Evolutionary conservation across 345 rosid genomes (phyloP), one percentile per base, ranked within the genome.

Genomic region (Moricandia arvensis): DNA sequence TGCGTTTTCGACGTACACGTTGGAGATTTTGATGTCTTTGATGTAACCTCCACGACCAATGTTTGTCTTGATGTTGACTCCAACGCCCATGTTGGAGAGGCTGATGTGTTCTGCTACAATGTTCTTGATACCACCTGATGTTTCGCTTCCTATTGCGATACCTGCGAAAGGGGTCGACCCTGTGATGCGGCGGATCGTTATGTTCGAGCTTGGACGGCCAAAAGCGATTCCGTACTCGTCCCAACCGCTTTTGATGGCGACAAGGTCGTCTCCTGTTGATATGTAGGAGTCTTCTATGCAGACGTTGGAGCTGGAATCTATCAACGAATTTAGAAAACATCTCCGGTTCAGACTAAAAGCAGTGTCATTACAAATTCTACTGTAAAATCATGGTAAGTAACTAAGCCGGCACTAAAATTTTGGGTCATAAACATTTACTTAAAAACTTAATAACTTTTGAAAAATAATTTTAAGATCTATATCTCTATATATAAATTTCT

Each of bases 241-340:
- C 98, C 98, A 94, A 57, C 97, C 97, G 41, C 98, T 90, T 85
- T 94, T 94, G 26, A 91, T 85, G 0, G 98, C 85, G 3, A 94
- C 86, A 2, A 91, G 86, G 65, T 94, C 97, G 81, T 91, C 98
- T 61, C 98, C 97, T 1, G 89, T 86, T 37, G 95, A 87, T 54
- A 94, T 91, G 72, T 78, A 91, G 2, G 95, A 87, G 81, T 94
- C 98, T 79, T 94, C 97, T 82, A 94, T 91, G 84, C 98, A 94
- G 77, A 94, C 93, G 75, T 90, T 89, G 4, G 75, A 73, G 88
- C 97, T 85, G 41, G 98, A 94, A 83, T 94, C 98, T 94, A 84
- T 7, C 16, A 51, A 74, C 6, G 34, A 31, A 64, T 31, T 15
- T 58, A 54, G 17, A 15, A 55, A 41, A 53, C 7, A 4, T 10